These are phyloP conservation scores for Coffea humblotiana DNA, from an alignment of 305 asterid species.

Conservation along the genomic window DNA sequence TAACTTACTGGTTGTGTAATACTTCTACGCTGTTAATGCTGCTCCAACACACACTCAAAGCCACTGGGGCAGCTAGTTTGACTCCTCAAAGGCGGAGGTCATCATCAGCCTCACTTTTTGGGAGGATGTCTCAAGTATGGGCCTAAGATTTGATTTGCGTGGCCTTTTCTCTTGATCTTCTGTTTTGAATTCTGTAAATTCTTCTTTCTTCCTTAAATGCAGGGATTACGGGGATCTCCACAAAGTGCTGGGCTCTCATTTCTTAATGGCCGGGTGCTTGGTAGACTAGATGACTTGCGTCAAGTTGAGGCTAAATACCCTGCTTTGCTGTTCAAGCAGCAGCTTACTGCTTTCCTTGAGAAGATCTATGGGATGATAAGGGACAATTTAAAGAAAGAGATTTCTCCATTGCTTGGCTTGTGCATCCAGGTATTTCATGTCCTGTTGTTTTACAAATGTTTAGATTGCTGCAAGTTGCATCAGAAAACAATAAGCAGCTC, in stretches of 20 bases:
- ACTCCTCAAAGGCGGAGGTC: conserved; percentile 97
- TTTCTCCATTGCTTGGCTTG: conserved; percentile 94
- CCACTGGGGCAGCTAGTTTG: conserved; percentile 95
- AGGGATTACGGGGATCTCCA: conserved; percentile 95
- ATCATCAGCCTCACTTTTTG: conserved; percentile 93
- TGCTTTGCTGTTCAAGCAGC: conserved; percentile 98
- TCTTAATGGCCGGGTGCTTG: conserved; percentile 80
- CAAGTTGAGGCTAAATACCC: conserved; percentile 99
- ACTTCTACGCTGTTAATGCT: conserved; percentile 90
- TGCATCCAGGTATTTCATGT: conserved; percentile 81
- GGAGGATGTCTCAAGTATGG: conserved; percentile 97
- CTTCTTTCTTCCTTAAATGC: conserved; percentile 27
- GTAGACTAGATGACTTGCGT: conserved; percentile 90
- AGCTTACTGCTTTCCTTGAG: conserved; percentile 99
- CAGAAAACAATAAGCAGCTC: background rate
- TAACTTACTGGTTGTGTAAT: conserved; percentile 95
- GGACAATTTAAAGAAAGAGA: conserved; percentile 93
- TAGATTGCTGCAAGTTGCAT: conserved; percentile 1
- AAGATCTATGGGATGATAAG: conserved; percentile 97
- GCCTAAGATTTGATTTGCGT: conserved; percentile 21
- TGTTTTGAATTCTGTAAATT: conserved; percentile 18
- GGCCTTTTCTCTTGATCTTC: conserved; percentile 20
- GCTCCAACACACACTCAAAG: conserved; percentile 98
- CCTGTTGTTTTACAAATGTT: conserved; percentile 1
- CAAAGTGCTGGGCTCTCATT: conserved; percentile 92